phyloP scores from a whole-genome alignment of 169 alveolate species.

The Plasmodium cynomolgi region DNA sequence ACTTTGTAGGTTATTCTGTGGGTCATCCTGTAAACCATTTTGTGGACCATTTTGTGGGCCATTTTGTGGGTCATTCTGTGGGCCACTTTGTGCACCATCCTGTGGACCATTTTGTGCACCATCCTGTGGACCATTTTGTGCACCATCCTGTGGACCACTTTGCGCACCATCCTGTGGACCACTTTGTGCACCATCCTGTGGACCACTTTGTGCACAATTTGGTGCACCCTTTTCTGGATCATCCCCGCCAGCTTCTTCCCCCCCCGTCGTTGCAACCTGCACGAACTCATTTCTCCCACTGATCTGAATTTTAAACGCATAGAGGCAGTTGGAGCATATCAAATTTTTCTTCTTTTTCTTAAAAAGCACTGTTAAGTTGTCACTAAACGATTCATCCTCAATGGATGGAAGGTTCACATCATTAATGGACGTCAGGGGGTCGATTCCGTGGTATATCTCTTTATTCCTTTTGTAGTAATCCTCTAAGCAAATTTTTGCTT shows the following conservation, averaged over 20 bases:
- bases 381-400: constrained; percentile 50
- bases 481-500: constrained; percentile 39
- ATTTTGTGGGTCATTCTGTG: background rate
- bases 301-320: constrained; percentile 63
- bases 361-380: constrained; percentile 15
- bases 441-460: constrained; percentile 43
- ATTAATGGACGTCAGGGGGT: constrained; percentile 1
- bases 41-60: background rate
- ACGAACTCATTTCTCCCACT: constrained; percentile 6
- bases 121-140: background rate
- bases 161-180: background rate
- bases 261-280: background rate
- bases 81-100: background rate
- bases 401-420: constrained; percentile 49
- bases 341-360: constrained; percentile 45
- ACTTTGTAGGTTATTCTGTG: background rate
- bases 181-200: background rate
- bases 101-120: background rate
- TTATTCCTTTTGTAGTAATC: constrained; percentile 44
- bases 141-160: background rate
- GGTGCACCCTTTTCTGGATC: background rate
- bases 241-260: background rate
- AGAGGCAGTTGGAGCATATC: constrained; percentile 61
- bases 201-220: background rate
- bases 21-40: background rate